These are phyloP conservation scores for Aspergillus candidus DNA, from an alignment of 2,329 filamentous ascomycete species.

Conservation along the genomic window DNA sequence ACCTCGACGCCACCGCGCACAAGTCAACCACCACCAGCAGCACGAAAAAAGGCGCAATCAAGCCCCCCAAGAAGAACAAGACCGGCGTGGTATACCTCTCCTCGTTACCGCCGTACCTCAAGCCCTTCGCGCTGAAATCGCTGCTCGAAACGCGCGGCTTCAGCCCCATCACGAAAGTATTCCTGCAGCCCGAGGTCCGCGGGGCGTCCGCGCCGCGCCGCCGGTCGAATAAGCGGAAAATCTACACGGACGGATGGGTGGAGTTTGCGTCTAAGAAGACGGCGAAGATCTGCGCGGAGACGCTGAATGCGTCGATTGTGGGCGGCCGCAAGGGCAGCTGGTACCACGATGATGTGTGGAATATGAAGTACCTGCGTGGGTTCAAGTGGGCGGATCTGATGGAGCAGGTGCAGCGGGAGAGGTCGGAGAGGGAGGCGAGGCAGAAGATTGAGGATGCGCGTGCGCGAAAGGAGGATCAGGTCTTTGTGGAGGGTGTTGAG, in stretches of 20 bases:
- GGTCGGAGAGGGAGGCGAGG: conserved; percentile 36
- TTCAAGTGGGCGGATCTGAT: conserved; percentile 42
- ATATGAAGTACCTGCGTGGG: conserved; percentile 41
- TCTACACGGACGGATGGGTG: conserved; percentile 43
- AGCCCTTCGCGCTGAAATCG: conserved; percentile 41
- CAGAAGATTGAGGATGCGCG: conserved; percentile 38
- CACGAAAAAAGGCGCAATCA: conserved; percentile 15
- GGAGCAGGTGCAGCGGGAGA: conserved; percentile 40
- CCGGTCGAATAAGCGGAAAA: conserved; percentile 38
- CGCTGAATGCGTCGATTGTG: conserved; percentile 40
- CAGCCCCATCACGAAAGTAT: conserved; percentile 38
- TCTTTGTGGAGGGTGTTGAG: conserved; percentile 39
- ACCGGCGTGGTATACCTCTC: conserved; percentile 42
- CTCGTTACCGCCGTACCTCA: conserved; percentile 43
- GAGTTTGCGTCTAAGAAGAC: conserved; percentile 42
- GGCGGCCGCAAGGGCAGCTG: conserved; percentile 41
- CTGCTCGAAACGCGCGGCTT: conserved; percentile 39
- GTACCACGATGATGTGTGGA: conserved; percentile 44
- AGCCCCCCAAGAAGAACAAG: conserved; percentile 27
- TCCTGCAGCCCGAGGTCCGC: conserved; percentile 35
- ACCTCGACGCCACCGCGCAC: conserved; percentile 10
- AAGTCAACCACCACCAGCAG: conserved; percentile 2
- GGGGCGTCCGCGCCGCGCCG: conserved; percentile 15
- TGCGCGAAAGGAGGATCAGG: conserved; percentile 40
- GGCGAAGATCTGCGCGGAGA: conserved; percentile 41